Base-by-base conservation (phyloP, 2,329 filamentous ascomycete genomes). In the Sarocladium strictum region DNA sequence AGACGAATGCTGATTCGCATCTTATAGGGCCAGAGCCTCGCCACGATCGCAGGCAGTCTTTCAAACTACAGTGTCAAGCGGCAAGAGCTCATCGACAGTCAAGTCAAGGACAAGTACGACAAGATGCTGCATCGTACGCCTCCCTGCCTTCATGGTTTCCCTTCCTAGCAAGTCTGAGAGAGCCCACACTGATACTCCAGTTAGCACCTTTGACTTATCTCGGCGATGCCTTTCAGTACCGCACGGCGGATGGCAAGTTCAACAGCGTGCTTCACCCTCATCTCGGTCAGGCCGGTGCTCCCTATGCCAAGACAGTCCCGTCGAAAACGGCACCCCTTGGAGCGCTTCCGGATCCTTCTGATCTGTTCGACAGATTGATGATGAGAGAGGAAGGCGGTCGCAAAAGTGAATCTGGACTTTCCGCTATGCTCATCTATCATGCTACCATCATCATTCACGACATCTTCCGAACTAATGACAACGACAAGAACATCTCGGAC, bases 371-470 rank as follows among this genome's bases (percentile, higher is more conserved):
- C 65, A 79, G 78, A 21, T 64, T 89, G 24, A 79, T 89, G 75
- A 82, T 80, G 15, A 78, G 86, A 24, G 71, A 72, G 35, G 70
- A 73, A 29, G 55, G 61, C 0, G 63, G 61, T n/a, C 76, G 81
- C 57, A 74, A 83, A 54, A 87, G 90, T 64, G 84, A 85, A 0
- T 86, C 86, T 52, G 79, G 82, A n/a, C 83, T 91, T 38, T 90
- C 86, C 0, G 86, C 84, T 61, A 83, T 90, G 70, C 72, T 92
- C 15, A 90, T 89, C 66, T 90, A 90, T 59, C 73, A 89, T 41
- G 88, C 87, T 0, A 83, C 85, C 6, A 86, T 92, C 62, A 68
- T 69, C 53, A 70, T 70, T 12, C 68, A 70, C 23, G 68, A 69
- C 23, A 67, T 70, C 54, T 70, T 70, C 57, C 62, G 65, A 3